Evolutionary conservation across 306 rosid genomes (phyloP).

Genomic region (Castanopsis chinensis): DNA sequence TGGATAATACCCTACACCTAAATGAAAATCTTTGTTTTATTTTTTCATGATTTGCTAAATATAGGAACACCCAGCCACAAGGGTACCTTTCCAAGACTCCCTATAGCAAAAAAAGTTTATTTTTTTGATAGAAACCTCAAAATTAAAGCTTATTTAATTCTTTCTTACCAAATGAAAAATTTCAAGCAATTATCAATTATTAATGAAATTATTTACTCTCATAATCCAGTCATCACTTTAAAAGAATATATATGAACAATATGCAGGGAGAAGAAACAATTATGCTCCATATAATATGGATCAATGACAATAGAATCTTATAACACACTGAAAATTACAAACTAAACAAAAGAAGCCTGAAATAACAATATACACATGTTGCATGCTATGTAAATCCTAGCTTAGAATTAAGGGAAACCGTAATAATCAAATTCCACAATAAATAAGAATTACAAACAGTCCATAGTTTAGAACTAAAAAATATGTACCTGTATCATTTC

Average conservation of each 20-base stretch:
- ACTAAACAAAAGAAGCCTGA: neutral
- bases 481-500: conserved; percentile 81
- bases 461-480: neutral
- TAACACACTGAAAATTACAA: neutral
- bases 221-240: neutral
- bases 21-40: too few relatives aligned
- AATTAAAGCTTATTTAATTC: neutral
- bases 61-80: neutral
- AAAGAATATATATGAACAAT: neutral
- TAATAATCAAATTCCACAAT: neutral
- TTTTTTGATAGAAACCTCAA: neutral
- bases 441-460: neutral
- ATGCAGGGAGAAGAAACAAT: neutral
- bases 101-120: too few relatives aligned
- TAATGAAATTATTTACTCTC: too few relatives aligned
- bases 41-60: too few relatives aligned
- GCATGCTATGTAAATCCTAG: neutral
- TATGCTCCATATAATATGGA: neutral
- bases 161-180: too few relatives aligned
- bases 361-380: neutral
- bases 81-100: too few relatives aligned
- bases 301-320: neutral
- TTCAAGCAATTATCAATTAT: too few relatives aligned
- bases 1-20: neutral
- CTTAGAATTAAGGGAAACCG: neutral